phyloP scores from a whole-genome alignment of 768 basidiomycete genomes.

The Termitomyces sp. region DNA sequence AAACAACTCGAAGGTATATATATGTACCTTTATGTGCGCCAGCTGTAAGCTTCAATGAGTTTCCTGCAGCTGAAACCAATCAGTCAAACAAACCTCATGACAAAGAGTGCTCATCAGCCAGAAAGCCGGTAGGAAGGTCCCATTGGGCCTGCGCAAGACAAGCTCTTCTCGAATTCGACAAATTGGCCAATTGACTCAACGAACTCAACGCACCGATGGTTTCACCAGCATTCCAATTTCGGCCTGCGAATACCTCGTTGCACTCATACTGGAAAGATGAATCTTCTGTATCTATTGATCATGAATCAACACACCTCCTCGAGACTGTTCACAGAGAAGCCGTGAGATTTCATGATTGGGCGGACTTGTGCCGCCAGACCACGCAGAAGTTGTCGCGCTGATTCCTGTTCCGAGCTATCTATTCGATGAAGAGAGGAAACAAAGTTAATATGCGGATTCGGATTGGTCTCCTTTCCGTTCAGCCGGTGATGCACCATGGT shows the following conservation, averaged over 20 bases:
- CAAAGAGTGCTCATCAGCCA: slow-evolving; percentile 79
- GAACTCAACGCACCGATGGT: slow-evolving; percentile 51
- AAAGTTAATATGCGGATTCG: slow-evolving; percentile 78
- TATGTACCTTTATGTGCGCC: slow-evolving; percentile 73
- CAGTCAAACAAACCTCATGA: slow-evolving; percentile 61
- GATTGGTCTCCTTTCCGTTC: slow-evolving; percentile 68
- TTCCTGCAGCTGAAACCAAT: background rate
- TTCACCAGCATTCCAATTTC: slow-evolving; percentile 86
- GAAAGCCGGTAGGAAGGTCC: slow-evolving; percentile 57
- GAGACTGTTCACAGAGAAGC: slow-evolving; percentile 71
- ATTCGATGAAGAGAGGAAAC: slow-evolving; percentile 52
- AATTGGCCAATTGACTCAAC: background rate
- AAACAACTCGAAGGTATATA: background rate
- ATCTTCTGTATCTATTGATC: background rate
- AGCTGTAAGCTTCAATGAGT: slow-evolving; percentile 41
- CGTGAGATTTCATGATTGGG: slow-evolving; percentile 80
- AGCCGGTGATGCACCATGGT: slow-evolving; percentile 72
- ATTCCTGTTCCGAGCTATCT: slow-evolving; percentile 48
- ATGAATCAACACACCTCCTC: slow-evolving; percentile 62
- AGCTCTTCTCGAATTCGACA: slow-evolving; percentile 47
- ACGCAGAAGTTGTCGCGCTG: slow-evolving; percentile 67
- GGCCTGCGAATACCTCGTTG: slow-evolving; percentile 74
- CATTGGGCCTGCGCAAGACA: slow-evolving; percentile 61
- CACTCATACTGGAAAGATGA: slow-evolving; percentile 60
- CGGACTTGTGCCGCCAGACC: slow-evolving; percentile 82